Base-by-base conservation (phyloP, 352 stramenopile species). In the Plasmopara halstedii region DNA sequence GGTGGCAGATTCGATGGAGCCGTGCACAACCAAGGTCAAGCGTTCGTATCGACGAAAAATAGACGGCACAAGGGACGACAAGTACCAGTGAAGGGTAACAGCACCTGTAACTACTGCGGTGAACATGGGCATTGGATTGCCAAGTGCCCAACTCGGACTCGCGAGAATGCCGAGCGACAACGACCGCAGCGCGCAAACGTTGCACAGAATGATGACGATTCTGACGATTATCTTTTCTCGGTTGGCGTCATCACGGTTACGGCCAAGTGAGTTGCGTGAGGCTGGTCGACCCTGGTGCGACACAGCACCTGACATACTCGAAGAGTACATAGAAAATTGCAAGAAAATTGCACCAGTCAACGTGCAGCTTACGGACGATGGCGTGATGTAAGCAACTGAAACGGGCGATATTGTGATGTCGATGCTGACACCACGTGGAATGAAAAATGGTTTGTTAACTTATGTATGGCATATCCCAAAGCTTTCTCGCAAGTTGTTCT, bases 201-300 rank as follows among this genome's bases (percentile, higher is more conserved):
- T n/a, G n/a, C n/a, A n/a, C n/a, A n/a, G n/a, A n/a, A 9, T 25
- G 22, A 50, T 32, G 31, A 42, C 21, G 22, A 34, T 4, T 31
- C 18, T 35, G 49, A 19, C 19, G 17, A 50, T 34, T 56, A 35
- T 19, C 41, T 58, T 3, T 48, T 58, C 18, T 52, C 21, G 27
- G 21, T 52, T 58, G 36, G 42, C 23, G 23, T 32, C n/a, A n/a
- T 27, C 17, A 35, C n/a, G 0, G 18, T 17, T 40, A 6, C 20
- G 39, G 23, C 23, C 8, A 62, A 56, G 36, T 37, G 3, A 58
- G 38, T 38, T 42, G 34, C 4, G 11, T 44, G 5, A 53, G 54
- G 47, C 41, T 58, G 32, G 34, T 56, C 33, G 54, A 53, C 45
- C 57, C 53, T 18, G 53, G 53, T 46, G 53, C 46, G 32, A 62